Evolutionary conservation across 2,329 filamentous ascomycete species (phyloP).

Genomic region (Cryphonectria japonica): DNA sequence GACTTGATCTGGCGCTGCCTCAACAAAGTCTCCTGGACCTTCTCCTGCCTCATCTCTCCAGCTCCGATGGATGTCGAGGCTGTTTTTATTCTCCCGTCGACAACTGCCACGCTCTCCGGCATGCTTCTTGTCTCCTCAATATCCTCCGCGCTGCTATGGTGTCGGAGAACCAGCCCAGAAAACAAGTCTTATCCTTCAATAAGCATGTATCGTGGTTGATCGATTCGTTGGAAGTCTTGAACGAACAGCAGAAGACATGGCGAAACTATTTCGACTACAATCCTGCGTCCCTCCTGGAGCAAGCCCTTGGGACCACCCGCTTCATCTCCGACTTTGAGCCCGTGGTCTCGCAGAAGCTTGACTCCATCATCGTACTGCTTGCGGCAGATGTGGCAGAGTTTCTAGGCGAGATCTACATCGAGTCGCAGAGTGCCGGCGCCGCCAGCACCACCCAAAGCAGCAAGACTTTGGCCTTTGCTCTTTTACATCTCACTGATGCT

Average conservation of each 20-base stretch:
- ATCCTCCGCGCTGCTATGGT: constrained; percentile 48
- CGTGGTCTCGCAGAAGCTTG: constrained; percentile 35
- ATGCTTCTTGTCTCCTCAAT: constrained; percentile 49
- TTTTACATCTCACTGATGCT: constrained; percentile 34
- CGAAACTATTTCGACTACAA: constrained; percentile 37
- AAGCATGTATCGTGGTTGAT: constrained; percentile 54
- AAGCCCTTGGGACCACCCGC: constrained; percentile 36
- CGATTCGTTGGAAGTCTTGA: constrained; percentile 51
- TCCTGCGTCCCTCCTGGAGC: constrained; percentile 42
- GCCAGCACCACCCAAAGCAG: constrained; percentile 15
- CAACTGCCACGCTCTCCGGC: constrained; percentile 50
- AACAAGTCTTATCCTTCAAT: constrained; percentile 40
- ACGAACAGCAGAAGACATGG: constrained; percentile 45
- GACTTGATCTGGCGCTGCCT: constrained; percentile 43
- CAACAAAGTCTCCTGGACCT: constrained; percentile 40
- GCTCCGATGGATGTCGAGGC: constrained; percentile 34
- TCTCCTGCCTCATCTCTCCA: constrained; percentile 33
- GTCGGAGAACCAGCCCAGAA: constrained; percentile 40
- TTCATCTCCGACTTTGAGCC: constrained; percentile 24
- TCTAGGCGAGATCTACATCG: constrained; percentile 27
- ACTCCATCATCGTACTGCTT: constrained; percentile 35
- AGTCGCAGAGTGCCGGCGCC: constrained; percentile 27
- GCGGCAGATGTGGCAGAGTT: constrained; percentile 32
- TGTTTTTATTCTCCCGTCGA: constrained; percentile 47
- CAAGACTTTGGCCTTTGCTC: constrained; percentile 31